Conservation (phyloP, 371 early-diverging fungal species). For the Actinomortierella wolfii region DNA sequence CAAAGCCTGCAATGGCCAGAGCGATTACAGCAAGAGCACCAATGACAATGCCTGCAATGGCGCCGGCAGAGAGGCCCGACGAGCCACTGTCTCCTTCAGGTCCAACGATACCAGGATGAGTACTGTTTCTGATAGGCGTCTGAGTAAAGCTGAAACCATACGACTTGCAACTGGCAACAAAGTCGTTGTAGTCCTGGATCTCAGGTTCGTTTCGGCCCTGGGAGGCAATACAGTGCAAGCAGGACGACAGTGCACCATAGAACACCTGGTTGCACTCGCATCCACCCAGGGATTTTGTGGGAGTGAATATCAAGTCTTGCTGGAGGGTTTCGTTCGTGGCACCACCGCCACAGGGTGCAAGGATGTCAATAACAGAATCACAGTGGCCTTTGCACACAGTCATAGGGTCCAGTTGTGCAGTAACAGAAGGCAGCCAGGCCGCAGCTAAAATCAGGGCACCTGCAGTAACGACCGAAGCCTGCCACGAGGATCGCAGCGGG, state of each 20-base stretch:
- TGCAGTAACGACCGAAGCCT: too few relatives aligned
- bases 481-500: too few relatives aligned
- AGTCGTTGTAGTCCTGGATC: slow-evolving; percentile 31
- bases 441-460: too few relatives aligned
- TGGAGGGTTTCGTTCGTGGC: slow-evolving; percentile 28
- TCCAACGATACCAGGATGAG: slow-evolving; percentile 1
- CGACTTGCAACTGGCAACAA: slow-evolving; percentile 16
- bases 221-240: slow-evolving; percentile 27
- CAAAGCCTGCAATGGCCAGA: slow-evolving; percentile 6
- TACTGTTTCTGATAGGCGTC: slow-evolving; percentile 16
- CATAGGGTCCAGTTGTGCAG: too few relatives aligned
- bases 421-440: too few relatives aligned
- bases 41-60: slow-evolving; percentile 26
- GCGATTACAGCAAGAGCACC: slow-evolving; percentile 10
- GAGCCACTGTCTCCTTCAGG: not conserved
- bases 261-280: slow-evolving; percentile 39
- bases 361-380: slow-evolving; percentile 15
- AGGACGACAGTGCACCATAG: slow-evolving; percentile 28
- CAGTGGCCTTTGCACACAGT: too few relatives aligned
- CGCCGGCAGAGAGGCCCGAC: slow-evolving; percentile 17
- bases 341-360: slow-evolving; percentile 41
- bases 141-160: slow-evolving; percentile 39
- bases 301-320: slow-evolving; percentile 23
- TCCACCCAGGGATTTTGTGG: slow-evolving; percentile 27
- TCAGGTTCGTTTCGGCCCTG: slow-evolving; percentile 22